Evolutionary conservation across 2,329 filamentous ascomycete species (phyloP).

Genomic region (Cucurbitaria berberidis): DNA sequence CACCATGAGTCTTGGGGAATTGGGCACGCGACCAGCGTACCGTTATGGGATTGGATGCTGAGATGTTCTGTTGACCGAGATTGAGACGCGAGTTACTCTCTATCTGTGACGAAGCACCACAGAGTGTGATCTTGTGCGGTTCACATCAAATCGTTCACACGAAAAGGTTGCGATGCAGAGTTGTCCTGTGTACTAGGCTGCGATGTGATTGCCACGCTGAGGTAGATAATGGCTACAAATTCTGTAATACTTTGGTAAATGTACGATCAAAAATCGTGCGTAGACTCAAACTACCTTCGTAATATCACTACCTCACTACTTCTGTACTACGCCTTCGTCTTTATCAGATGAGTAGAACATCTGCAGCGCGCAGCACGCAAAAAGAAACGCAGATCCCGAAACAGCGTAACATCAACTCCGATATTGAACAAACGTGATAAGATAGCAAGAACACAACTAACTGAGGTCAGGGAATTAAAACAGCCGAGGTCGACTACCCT

Average conservation of each 20-base stretch:
- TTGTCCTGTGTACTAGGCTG: neutral
- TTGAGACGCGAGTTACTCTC: neutral
- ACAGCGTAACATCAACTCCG: slow-evolving; percentile 4
- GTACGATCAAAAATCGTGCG: neutral
- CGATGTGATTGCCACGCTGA: neutral
- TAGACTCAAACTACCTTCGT: neutral
- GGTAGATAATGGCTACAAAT: neutral
- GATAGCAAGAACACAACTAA: neutral
- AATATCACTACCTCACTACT: neutral
- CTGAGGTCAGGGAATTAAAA: slow-evolving; percentile 1
- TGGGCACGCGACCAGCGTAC: neutral
- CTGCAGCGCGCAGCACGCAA: neutral
- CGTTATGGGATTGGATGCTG: neutral
- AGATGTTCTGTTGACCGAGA: neutral
- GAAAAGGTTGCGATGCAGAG: slow-evolving; percentile 3
- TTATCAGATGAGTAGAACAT: neutral
- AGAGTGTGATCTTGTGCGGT: neutral
- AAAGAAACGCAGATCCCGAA: neutral
- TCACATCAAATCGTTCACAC: slow-evolving; percentile 1
- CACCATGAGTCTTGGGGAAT: no score
- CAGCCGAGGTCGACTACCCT: slow-evolving; percentile 2
- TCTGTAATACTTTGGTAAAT: neutral
- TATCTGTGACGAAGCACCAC: slow-evolving; percentile 6
- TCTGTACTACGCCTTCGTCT: no score
- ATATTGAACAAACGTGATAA: slow-evolving; percentile 10